These are phyloP conservation scores for Aspergillus asperescens DNA, from an alignment of 495 filamentous ascomycete genomes.

Conservation along the genomic window DNA sequence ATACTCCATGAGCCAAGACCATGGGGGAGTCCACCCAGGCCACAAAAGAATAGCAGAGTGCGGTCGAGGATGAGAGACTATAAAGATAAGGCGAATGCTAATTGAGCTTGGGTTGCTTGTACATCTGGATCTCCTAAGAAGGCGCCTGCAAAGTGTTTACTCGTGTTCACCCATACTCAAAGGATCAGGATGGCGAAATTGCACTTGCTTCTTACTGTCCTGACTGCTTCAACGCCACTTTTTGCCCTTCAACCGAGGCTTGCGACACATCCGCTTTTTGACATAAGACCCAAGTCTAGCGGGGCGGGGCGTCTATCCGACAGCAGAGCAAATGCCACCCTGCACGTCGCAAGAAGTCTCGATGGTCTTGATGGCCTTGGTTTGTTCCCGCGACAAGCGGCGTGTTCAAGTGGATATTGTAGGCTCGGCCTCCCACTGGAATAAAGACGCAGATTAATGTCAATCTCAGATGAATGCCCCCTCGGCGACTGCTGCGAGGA, in stretches of 20 bases:
- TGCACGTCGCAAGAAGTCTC: neutral
- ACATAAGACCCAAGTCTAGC: neutral
- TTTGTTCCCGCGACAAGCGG: neutral
- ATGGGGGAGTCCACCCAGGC: no score
- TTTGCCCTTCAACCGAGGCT: neutral
- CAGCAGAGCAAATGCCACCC: neutral
- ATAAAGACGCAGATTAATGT: neutral
- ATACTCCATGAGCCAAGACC: neutral
- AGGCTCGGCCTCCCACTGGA: neutral
- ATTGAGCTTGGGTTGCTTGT: no score
- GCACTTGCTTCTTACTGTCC: neutral
- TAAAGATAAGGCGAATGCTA: no score
- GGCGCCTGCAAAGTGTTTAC: no score
- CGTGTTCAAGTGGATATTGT: neutral
- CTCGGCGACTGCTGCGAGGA: neutral
- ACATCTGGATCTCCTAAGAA: no score
- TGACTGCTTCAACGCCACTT: neutral
- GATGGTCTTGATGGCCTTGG: neutral
- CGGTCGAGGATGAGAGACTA: no score
- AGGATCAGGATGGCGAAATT: neutral
- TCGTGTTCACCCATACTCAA: no score
- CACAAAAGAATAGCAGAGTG: no score
- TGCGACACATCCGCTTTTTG: neutral
- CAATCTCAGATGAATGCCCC: neutral
- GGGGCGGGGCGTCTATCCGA: neutral